Percentiles rank a stretch among this genome's conserved stretches.
phyloP scores from a whole-genome alignment of 768 basidiomycete species.

The Lentinula aciculospora region DNA sequence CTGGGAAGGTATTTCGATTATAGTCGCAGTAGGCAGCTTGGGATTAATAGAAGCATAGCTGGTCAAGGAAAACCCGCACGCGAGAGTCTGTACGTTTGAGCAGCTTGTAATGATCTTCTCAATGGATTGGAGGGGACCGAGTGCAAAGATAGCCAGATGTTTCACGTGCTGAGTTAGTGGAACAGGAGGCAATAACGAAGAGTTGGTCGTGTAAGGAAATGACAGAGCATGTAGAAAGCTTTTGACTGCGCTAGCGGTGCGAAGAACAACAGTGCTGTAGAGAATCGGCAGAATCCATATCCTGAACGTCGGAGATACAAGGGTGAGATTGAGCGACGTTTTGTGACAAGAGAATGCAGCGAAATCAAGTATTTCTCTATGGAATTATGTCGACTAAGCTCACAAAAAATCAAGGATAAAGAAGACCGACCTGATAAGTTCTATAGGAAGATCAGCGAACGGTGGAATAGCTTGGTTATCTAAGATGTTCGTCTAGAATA shows the following conservation, averaged over 20 bases:
- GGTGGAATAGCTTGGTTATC: constrained; percentile 5
- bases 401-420: neutral
- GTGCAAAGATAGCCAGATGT: constrained; percentile 29
- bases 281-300: constrained; percentile 27
- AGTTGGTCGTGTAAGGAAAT: constrained; percentile 13
- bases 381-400: neutral
- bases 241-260: constrained; percentile 21
- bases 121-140: constrained; percentile 26
- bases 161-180: constrained; percentile 16
- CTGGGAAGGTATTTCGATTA: neutral
- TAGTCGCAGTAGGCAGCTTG: constrained; percentile 4
- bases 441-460: constrained; percentile 20
- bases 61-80: constrained; percentile 28
- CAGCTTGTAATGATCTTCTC: constrained; percentile 24
- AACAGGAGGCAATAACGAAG: neutral
- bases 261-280: constrained; percentile 30
- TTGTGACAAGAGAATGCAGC: constrained; percentile 21
- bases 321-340: constrained; percentile 25
- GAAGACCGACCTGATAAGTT: constrained; percentile 20
- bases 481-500: constrained; percentile 40
- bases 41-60: constrained; percentile 15
- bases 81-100: constrained; percentile 24
- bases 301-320: constrained; percentile 27
- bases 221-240: constrained; percentile 22
- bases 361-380: constrained; percentile 24